Evolutionary conservation across 306 rosid species (phyloP), one percentile per base, ranked within the genome.

Genomic region (Medicago ruthenica): DNA sequence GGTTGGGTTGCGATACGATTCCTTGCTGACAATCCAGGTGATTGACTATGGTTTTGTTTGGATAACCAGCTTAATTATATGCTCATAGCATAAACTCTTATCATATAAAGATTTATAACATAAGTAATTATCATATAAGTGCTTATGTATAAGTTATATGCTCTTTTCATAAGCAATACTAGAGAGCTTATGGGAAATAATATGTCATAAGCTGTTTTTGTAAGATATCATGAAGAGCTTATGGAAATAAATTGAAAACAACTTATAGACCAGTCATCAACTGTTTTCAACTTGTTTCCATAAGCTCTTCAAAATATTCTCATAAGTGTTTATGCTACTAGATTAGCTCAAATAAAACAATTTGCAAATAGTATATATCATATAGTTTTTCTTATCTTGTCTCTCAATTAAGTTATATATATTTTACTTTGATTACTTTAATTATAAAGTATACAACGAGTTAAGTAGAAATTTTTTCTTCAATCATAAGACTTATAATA

Each of bases 1-100:
- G 96, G 96, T 78, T 92, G 97, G 97, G 90, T 80, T 37, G 97
- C 93, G 0, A 79, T 92, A 18, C 84, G 97, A 0, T 89, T 92
- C 62, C 83, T 88, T 1, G 87, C 97, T 14, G 96, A 92, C 51
- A 92, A 92, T 58, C 97, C 97, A 37, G 96, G 96, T 85, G 22
- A 72, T 58, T 9, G 2, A 9, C 6, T 18, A 54, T 4, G 7
- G 27, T 1, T 3, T 2, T 54, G 61, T 54, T 54, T 54, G 61
- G 12, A 54, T 54, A 54, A 18, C 18, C 24, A 8, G 6, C 27
- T 54, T 51, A 51, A 51, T n/a, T 51, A n/a, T n/a, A n/a, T n/a
- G n/a, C n/a, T n/a, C n/a, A n/a, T n/a, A n/a, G n/a, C n/a, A n/a
- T n/a, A n/a, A n/a, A n/a, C n/a, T n/a, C n/a, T n/a, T n/a, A n/a